Conservation (phyloP, 2,329 filamentous ascomycete species). For the Pseudocercospora vitis region DNA sequence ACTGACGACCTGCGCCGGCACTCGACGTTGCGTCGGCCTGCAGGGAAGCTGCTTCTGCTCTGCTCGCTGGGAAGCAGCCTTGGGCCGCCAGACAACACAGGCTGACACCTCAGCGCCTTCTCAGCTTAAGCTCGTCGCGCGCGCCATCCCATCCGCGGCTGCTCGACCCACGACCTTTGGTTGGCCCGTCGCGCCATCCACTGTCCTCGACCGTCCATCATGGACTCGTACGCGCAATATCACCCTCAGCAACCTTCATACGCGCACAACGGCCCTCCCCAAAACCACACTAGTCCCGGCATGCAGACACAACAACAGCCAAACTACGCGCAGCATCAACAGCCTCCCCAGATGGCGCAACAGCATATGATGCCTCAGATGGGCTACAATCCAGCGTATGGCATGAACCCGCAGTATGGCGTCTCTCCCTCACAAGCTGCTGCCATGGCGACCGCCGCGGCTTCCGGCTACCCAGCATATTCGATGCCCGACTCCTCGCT, state of each 20-base stretch:
- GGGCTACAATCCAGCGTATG: slow-evolving; percentile 73
- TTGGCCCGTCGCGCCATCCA: slow-evolving; percentile 19
- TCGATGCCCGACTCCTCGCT: slow-evolving; percentile 67
- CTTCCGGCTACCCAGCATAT: slow-evolving; percentile 76
- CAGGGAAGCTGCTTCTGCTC: slow-evolving; percentile 12
- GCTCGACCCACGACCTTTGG: slow-evolving; percentile 25
- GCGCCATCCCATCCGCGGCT: slow-evolving; percentile 13
- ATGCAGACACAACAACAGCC: slow-evolving; percentile 67
- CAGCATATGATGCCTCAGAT: slow-evolving; percentile 65
- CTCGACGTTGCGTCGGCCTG: slow-evolving; percentile 16
- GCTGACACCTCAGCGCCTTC: slow-evolving; percentile 26
- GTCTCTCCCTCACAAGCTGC: slow-evolving; percentile 84
- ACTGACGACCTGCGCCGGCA: slow-evolving; percentile 10
- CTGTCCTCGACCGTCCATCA: slow-evolving; percentile 36
- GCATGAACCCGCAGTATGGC: slow-evolving; percentile 72
- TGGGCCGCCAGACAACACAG: slow-evolving; percentile 28
- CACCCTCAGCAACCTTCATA: slow-evolving; percentile 48
- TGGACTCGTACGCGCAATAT: slow-evolving; percentile 51
- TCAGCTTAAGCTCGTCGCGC: slow-evolving; percentile 20
- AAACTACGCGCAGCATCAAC: slow-evolving; percentile 57
- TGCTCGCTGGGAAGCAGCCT: slow-evolving; percentile 11
- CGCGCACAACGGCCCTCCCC: slow-evolving; percentile 52
- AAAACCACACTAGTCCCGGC: slow-evolving; percentile 71
- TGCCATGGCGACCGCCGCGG: slow-evolving; percentile 90
- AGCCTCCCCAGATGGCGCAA: slow-evolving; percentile 58